Evolutionary conservation across 495 filamentous ascomycete genomes (phyloP).

Genomic region (Lineolata rhizophorae): DNA sequence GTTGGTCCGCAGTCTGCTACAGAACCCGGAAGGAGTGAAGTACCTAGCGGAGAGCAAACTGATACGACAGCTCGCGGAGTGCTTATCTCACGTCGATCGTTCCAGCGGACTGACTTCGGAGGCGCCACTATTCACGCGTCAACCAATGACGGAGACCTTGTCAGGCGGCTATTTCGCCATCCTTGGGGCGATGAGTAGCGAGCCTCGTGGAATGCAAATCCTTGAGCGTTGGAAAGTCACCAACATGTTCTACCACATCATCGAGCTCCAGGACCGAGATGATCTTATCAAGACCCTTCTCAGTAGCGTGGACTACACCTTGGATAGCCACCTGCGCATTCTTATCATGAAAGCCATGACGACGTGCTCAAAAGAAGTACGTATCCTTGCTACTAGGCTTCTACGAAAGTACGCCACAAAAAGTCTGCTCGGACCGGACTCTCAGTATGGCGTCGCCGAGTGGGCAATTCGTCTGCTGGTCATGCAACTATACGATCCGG

Average conservation of each 20-base stretch:
- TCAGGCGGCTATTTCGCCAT: constrained; percentile 87
- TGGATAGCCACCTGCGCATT: constrained; percentile 75
- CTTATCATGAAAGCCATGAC: constrained; percentile 85
- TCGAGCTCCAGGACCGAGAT: constrained; percentile 71
- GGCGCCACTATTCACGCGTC: constrained; percentile 67
- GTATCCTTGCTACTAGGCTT: constrained; percentile 65
- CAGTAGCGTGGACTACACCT: constrained; percentile 73
- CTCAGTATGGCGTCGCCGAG: constrained; percentile 28
- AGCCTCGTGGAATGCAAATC: constrained; percentile 64
- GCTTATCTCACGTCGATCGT: constrained; percentile 80
- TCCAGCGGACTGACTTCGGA: constrained; percentile 76
- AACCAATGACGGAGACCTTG: constrained; percentile 62
- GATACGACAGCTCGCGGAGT: constrained; percentile 80
- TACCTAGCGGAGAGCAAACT: constrained; percentile 86
- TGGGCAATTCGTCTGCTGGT: constrained; percentile 93
- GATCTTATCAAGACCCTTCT: constrained; percentile 76
- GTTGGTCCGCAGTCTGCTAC: constrained; percentile 63
- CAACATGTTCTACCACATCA: constrained; percentile 98
- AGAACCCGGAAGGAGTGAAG: constrained; percentile 58
- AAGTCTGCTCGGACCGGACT: not conserved
- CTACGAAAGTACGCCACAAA: constrained; percentile 53
- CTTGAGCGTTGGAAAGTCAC: constrained; percentile 92
- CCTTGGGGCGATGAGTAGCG: constrained; percentile 64
- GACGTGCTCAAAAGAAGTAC: constrained; percentile 72
- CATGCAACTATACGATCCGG: constrained; percentile 93